Evolutionary conservation across 768 basidiomycete species (phyloP), one percentile per base, ranked within the genome.

Genomic region (Hirschioporus abietinus): DNA sequence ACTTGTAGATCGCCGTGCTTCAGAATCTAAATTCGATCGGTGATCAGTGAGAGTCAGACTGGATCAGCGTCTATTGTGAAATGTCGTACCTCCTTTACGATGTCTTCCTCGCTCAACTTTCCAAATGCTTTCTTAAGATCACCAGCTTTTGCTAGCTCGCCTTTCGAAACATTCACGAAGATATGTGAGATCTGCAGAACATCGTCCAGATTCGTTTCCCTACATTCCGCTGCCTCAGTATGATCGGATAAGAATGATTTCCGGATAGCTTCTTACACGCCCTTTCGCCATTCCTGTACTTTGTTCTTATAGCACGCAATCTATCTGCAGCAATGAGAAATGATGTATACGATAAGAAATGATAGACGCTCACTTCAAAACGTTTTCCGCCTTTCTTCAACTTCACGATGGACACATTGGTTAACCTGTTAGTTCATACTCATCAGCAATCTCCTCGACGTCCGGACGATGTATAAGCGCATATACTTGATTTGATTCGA

Each of bases 221-320:
- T 95, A 72, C 7, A 63, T 36, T 63, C 35, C 20, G 65, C 12
- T 23, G 17, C 8, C 10, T 63, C 42, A 65, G 34, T 35, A 30
- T 25, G 64, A 34, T 67, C 25, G 10, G 59, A 35, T 34, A 9
- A 27, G 36, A 36, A 60, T 57, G 26, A 66, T 36, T n/a, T 60
- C 34, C 35, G 8, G 17, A 23, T 15, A 66, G 23, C 30, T 30
- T 81, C 89, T 74, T 77, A 93, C 89, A 96, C 91, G 68, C 95
- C 95, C 66, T 86, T 93, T 67, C 97, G 82, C 87, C 90, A 99
- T 76, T 97, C 96, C 71, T 96, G 93, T 27, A 99, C 97, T 78
- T 98, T 98, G 79, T 99, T 99, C 83, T 98, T 96, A 82, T 99
- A 99, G 78, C 95, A 97, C 42, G 97, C 96, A 72, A 99, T 92